Evolutionary conservation across 2,329 filamentous ascomycete species (phyloP), one percentile per base, ranked within the genome.

Genomic region (Phialophora chinensis): DNA sequence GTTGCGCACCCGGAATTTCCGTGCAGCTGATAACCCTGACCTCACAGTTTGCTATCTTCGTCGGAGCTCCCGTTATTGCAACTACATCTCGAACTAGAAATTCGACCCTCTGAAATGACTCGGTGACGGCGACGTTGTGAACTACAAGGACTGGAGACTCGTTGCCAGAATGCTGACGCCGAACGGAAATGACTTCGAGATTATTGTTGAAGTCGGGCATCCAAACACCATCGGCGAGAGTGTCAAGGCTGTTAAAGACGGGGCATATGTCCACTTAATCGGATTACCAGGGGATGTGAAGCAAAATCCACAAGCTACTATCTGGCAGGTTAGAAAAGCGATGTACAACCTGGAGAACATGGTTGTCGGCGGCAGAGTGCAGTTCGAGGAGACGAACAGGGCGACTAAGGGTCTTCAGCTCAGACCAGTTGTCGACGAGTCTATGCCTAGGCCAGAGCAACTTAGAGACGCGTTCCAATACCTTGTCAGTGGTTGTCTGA

Each of bases 401-500:
- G 23, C 25, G 27, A 60, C 50, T n/a, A 25, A 50, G 25, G 25
- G 17, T 0, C 20, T 25, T 23, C n/a, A 20, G 6, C 11, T 60
- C 6, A 31, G 31, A 12, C 25, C 42, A 1, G 12, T 60, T 23
- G 10, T 60, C 8, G 57, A 35, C 25, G 8, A 33, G 11, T 27
- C 10, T 7, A 33, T 12, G 2, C 33, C 50, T 4, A 25, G 14
- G 8, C 12, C 35, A 6, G 25, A 60, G 25, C 14, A 33, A 17
- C 12, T 29, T 17, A 31, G n/a, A 20, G 23, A 49, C 11, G 44
- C 25, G 12, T 59, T 33, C 14, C 25, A 79, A 23, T 52, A 52
- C 6, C 10, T 52, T 23, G 20, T 52, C 4, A 52, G 49, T 27
- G 11, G 3, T 20, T n/a, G 17, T 44, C 14, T 8, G 14, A 23